Base-by-base conservation (phyloP, 1,284 basidiomycete species). In the Tylopilus sp. region DNA sequence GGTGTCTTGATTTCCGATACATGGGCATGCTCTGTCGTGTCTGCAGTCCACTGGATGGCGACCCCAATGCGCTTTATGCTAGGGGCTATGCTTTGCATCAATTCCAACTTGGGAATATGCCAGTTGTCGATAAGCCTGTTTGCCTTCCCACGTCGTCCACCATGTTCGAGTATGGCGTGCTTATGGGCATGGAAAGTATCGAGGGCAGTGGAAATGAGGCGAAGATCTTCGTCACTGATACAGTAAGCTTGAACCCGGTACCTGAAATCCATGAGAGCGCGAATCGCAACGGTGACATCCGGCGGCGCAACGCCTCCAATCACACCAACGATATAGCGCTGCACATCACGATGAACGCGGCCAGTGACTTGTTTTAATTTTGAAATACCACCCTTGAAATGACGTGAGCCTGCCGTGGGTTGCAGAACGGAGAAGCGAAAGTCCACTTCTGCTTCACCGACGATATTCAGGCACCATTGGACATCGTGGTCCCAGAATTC, bases 101-200 rank as follows among this genome's bases (percentile, higher is more conserved):
- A 67, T 62, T 80, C 77, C 0, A 81, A 65, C 60, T 80, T 80
- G 1, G 59, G 59, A 6, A 67, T 67, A 12, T 61, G 15, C 63
- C 60, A 62, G 9, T 67, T 44, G 32, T 62, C 10, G 2, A 67
- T 47, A 8, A 9, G 2, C 22, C 8, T 58, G 1, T 19, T n/a
- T 26, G 29, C 58, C 15, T 61, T 41, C 15, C 63, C 63, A 13
- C 10, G 24, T 12, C 19, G n/a, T 32, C 38, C 32, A 1, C 59
- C 44, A 22, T 76, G 65, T 55, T 65, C 54, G 24, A 65, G 56
- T 1, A 67, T 62, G 0, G 58, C 19, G 5, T 63, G 19, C 32
- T 69, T 70, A 22, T 65, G 56, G 5, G 36, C 36, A 47, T 69
- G 64, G n/a, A 64, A 70, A 18, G 62, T 19, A 2, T 49, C 2